Evolutionary conservation across 441 rosid species (phyloP), one percentile per base, ranked within the genome.

Genomic region (Rhodomyrtus psidioides): DNA sequence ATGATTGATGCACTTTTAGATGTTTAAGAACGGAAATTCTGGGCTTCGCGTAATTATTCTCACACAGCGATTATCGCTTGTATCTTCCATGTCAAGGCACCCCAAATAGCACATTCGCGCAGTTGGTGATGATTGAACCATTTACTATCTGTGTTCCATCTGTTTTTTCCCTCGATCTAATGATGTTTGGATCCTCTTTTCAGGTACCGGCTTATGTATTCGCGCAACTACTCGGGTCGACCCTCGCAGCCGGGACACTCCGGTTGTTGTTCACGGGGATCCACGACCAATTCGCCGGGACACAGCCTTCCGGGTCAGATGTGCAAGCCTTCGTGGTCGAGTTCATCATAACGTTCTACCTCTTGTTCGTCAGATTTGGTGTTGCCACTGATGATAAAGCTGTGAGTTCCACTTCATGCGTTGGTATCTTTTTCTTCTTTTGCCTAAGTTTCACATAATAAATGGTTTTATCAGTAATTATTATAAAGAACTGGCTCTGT

Each of bases 341-440:
- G 93, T 97, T 95, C 91, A 95, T 97, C 86, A 94, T 95, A 89
- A 97, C 99, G 24, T 96, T 97, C 90, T 97, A 93, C 91, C 95
- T 97, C 85, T 94, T 95, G 99, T 97, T 97, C 62, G 51, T 97
- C 54, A 90, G 95, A 9, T 94, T 96, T 2, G 99, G 99, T 2
- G 98, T 95, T 13, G 96, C 98, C 54, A 96, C 99, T 2, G 99
- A 96, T 46, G 95, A 92, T 86, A 90, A 98, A 92, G 99, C 98
- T 81, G 98, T 95, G 86, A 90, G 95, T 90, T 26, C 19, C 55
- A 30, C 74, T 46, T 12, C 12, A 21, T 53, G 57, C 28, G 55
- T 24, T 81, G 19, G 26, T 23, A 74, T 55, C 62, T 21, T 21
- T 54, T 51, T 44, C 6, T 82, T 60, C 23, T 55, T 30, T 62